Conservation (phyloP, 2,329 filamentous ascomycete species). For the Furcasterigmium furcatum region DNA sequence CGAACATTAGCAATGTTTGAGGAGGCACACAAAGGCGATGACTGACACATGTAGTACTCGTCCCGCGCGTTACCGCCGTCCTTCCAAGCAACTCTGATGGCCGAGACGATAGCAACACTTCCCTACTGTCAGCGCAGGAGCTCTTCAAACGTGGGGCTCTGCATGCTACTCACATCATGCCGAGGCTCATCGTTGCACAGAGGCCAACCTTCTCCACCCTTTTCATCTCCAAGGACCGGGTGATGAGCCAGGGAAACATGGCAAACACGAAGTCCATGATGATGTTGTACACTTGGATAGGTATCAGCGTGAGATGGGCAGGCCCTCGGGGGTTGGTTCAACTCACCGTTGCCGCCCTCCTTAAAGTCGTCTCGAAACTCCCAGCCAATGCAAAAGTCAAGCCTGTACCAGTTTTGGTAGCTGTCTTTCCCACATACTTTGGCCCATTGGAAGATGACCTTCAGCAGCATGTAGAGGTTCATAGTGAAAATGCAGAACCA, state of each 20-base stretch:
- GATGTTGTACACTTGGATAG: conserved; percentile 48
- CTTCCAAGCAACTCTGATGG: conserved; percentile 46
- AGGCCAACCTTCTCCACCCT: conserved; percentile 45
- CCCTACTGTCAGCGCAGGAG: background rate
- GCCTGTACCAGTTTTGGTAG: conserved; percentile 43
- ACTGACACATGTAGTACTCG: conserved; percentile 41
- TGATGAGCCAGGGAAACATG: conserved; percentile 45
- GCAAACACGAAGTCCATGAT: conserved; percentile 52
- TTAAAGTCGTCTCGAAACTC: conserved; percentile 40
- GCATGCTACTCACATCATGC: conserved; percentile 34
- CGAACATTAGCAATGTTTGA: conserved; percentile 1
- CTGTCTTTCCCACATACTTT: conserved; percentile 36
- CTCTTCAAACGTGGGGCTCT: no score
- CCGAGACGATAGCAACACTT: conserved; percentile 43
- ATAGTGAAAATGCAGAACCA: conserved; percentile 48
- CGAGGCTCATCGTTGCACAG: conserved; percentile 46
- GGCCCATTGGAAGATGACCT: conserved; percentile 46
- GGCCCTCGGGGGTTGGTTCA: no score
- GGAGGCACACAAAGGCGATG: background rate
- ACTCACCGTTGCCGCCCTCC: conserved; percentile 45
- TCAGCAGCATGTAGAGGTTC: conserved; percentile 42
- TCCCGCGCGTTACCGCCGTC: conserved; percentile 41
- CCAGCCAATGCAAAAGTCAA: conserved; percentile 39
- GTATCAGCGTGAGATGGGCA: no score
- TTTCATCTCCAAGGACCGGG: conserved; percentile 43